Conservation (phyloP, 768 basidiomycete genomes). For the Xerocomellus chrysenteron region DNA sequence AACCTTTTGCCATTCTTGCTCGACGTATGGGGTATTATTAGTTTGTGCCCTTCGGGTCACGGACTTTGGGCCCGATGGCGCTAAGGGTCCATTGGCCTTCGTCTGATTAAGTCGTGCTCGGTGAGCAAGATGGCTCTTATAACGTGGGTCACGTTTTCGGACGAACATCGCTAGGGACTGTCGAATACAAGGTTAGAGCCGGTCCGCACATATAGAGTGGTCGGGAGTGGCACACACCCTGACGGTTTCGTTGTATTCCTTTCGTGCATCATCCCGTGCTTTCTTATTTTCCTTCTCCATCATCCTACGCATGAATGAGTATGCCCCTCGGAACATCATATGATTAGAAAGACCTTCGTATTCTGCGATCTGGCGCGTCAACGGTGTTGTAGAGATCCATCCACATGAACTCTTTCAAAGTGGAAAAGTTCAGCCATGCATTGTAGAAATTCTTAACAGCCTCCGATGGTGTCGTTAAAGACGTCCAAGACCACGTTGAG, state of each 20-base stretch:
- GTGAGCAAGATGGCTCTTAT: constrained; percentile 58
- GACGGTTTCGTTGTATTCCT: constrained; percentile 91
- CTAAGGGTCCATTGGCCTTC: constrained; percentile 31
- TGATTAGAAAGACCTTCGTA: constrained; percentile 56
- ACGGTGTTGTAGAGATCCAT: constrained; percentile 77
- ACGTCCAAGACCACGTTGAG: constrained; percentile 71
- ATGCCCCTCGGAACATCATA: neutral
- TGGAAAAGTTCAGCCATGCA: constrained; percentile 83
- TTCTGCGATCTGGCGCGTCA: constrained; percentile 84
- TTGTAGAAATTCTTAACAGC: constrained; percentile 77
- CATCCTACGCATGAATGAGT: constrained; percentile 42
- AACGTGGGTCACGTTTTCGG: constrained; percentile 87
- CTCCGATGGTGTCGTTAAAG: constrained; percentile 43
- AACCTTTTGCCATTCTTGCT: constrained; percentile 89
- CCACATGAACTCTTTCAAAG: constrained; percentile 88
- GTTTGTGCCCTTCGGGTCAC: constrained; percentile 27
- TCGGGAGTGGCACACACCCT: constrained; percentile 52
- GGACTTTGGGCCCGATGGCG: constrained; percentile 23
- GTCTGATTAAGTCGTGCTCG: constrained; percentile 43
- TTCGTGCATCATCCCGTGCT: constrained; percentile 78
- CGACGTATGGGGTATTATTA: constrained; percentile 53
- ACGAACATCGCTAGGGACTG: constrained; percentile 75
- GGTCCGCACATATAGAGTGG: neutral
- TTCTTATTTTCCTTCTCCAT: constrained; percentile 99
- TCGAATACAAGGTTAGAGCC: neutral